These are phyloP conservation scores for Scedosporium dehoogii DNA, from an alignment of 2,329 filamentous ascomycete species.

Conservation along the genomic window DNA sequence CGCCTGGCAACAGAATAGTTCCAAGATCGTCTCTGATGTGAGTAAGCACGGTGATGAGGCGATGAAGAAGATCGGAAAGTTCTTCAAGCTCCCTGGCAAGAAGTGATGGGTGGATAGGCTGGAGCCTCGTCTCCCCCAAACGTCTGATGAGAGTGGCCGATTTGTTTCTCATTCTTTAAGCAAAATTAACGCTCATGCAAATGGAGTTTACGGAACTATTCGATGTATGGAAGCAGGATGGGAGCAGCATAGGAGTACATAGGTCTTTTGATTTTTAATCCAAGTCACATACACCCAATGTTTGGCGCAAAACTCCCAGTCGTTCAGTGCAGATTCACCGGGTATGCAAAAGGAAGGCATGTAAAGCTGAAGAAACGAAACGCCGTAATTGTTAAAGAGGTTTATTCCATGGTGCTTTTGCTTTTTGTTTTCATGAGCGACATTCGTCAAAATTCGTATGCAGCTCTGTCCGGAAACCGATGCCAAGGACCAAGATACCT, in stretches of 20 bases:
- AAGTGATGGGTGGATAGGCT: constrained; percentile 35
- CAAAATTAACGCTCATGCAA: not conserved
- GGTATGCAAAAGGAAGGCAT: constrained; percentile 19
- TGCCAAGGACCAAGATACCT: not conserved
- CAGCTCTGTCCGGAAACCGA: not conserved
- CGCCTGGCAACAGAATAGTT: constrained; percentile 13
- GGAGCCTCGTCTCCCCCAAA: no score
- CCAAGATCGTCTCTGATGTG: not conserved
- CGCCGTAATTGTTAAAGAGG: constrained; percentile 17
- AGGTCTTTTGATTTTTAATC: not conserved
- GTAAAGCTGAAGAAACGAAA: constrained; percentile 21
- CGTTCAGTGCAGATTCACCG: no score
- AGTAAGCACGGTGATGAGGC: constrained; percentile 25
- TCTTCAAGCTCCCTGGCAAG: constrained; percentile 63
- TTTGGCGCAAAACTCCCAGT: not conserved
- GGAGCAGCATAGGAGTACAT: not conserved
- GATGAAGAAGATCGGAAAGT: constrained; percentile 52
- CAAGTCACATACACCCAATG: not conserved
- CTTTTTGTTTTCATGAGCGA: not conserved
- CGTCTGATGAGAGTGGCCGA: not conserved
- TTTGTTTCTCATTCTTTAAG: not conserved
- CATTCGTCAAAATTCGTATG: constrained; percentile 1
- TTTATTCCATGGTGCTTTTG: constrained; percentile 1
- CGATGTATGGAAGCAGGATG: not conserved
- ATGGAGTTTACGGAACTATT: not conserved